phyloP scores from a whole-genome alignment of 257 asterid species.

The Sherardia arvensis region DNA sequence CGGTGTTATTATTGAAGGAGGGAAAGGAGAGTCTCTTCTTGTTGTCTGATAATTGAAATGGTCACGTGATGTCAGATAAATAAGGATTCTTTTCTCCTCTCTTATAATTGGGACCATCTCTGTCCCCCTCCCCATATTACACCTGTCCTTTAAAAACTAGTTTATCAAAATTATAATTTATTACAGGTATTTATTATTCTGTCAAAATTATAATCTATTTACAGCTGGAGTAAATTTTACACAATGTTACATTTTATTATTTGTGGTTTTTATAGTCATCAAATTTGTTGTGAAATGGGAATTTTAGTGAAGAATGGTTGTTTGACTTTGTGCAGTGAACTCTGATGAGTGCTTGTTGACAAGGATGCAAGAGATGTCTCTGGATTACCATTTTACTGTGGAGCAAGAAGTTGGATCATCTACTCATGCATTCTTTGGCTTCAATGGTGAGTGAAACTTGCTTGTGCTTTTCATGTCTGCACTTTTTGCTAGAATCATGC shows the following conservation, averaged over 20 bases:
- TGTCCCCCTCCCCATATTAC: slow-evolving; percentile 9
- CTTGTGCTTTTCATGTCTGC: neutral
- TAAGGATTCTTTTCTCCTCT: slow-evolving; percentile 12
- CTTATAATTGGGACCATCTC: slow-evolving; percentile 14
- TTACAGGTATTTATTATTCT: too few relatives aligned
- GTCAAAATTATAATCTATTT: too few relatives aligned
- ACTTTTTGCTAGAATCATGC: slow-evolving; percentile 16
- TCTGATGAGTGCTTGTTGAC: slow-evolving; percentile 80
- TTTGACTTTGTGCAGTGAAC: slow-evolving; percentile 52
- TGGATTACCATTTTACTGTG: slow-evolving; percentile 85
- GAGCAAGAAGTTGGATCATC: slow-evolving; percentile 99
- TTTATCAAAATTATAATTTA: too few relatives aligned
- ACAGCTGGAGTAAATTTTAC: neutral
- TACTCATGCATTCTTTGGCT: slow-evolving; percentile 98
- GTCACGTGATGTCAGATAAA: slow-evolving; percentile 47
- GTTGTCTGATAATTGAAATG: neutral
- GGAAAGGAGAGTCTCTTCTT: neutral
- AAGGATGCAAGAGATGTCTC: slow-evolving; percentile 97
- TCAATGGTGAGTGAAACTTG: slow-evolving; percentile 48
- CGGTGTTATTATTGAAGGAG: neutral
- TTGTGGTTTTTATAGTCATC: too few relatives aligned
- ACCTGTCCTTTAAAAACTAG: slow-evolving; percentile 1
- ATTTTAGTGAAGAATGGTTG: too few relatives aligned
- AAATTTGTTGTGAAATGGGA: too few relatives aligned
- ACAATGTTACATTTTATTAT: too few relatives aligned